These are phyloP conservation scores for Clausena lansium DNA, from an alignment of 345 rosid species.

Conservation along the genomic window DNA sequence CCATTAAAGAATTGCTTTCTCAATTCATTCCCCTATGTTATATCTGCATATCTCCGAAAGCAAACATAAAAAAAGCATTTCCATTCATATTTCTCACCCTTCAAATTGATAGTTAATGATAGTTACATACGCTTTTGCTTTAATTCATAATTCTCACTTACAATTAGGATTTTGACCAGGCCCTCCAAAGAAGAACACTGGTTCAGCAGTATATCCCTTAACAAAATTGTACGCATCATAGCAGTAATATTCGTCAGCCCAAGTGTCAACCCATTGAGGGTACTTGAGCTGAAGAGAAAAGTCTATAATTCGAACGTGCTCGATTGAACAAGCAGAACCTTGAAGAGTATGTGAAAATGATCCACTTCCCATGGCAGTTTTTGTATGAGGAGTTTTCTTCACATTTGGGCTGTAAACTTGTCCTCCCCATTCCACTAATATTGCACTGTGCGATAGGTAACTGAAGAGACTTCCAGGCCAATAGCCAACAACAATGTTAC, in stretches of 20 bases:
- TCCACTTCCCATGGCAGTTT: constrained; percentile 59
- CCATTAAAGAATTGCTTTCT: neutral
- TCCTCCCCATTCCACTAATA: constrained; percentile 56
- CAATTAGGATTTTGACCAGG: constrained; percentile 36
- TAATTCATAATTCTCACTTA: constrained; percentile 19
- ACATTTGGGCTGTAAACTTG: constrained; percentile 47
- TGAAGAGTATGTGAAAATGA: neutral
- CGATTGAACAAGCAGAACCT: constrained; percentile 31
- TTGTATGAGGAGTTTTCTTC: constrained; percentile 45
- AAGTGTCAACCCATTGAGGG: constrained; percentile 30
- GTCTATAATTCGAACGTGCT: constrained; percentile 39
- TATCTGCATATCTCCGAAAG: neutral
- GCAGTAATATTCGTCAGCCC: constrained; percentile 27
- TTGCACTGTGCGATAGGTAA: constrained; percentile 33
- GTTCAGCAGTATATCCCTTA: constrained; percentile 19
- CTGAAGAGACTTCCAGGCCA: constrained; percentile 40
- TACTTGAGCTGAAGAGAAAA: constrained; percentile 34
- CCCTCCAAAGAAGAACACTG: constrained; percentile 45
- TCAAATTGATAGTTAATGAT: neutral
- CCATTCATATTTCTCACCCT: neutral
- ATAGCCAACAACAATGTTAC: constrained; percentile 27
- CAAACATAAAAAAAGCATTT: neutral
- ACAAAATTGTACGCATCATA: constrained; percentile 26
- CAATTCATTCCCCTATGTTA: neutral
- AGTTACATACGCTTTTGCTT: neutral